phyloP scores from a whole-genome alignment of 352 stramenopile genomes.

The Globisporangium perplexum region DNA sequence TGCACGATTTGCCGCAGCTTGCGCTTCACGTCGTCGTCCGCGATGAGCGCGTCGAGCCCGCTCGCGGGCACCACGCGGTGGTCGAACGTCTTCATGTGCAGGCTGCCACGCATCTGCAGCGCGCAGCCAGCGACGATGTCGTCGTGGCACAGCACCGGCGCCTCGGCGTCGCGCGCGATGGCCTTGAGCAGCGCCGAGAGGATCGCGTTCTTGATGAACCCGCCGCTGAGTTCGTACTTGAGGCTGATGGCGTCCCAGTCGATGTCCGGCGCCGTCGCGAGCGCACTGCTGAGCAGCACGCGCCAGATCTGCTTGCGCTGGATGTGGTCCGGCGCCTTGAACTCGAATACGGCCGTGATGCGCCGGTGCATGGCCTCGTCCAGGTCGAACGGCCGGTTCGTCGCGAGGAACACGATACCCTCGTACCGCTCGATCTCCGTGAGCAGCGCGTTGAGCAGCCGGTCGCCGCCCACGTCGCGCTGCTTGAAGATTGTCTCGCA shows the following conservation, averaged over 20 bases:
- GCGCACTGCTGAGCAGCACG: constrained; percentile 45
- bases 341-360: constrained; percentile 88
- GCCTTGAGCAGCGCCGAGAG: constrained; percentile 77
- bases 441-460: constrained; percentile 75
- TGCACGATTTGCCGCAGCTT: constrained; percentile 67
- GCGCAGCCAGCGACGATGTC: constrained; percentile 78
- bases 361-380: constrained; percentile 89
- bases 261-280: constrained; percentile 57
- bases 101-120: constrained; percentile 81
- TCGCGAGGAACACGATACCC: constrained; percentile 87
- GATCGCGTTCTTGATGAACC: constrained; percentile 91
- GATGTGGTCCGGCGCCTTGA: constrained; percentile 79
- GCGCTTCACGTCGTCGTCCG: constrained; percentile 54
- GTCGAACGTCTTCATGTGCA: constrained; percentile 89
- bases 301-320: constrained; percentile 84
- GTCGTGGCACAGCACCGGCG: constrained; percentile 63
- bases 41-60: constrained; percentile 69
- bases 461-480: constrained; percentile 72
- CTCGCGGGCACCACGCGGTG: constrained; percentile 76
- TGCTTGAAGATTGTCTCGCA: constrained; percentile 87
- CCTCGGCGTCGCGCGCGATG: constrained; percentile 48
- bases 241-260: constrained; percentile 81
- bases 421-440: constrained; percentile 88
- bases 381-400: constrained; percentile 84
- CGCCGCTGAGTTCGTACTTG: constrained; percentile 87